A percentile compares a stretch with the other conserved stretches of the same genome.
Evolutionary conservation across 805 yeast genomes (phyloP).

Genomic region (Metschnikowia colocasiae): DNA sequence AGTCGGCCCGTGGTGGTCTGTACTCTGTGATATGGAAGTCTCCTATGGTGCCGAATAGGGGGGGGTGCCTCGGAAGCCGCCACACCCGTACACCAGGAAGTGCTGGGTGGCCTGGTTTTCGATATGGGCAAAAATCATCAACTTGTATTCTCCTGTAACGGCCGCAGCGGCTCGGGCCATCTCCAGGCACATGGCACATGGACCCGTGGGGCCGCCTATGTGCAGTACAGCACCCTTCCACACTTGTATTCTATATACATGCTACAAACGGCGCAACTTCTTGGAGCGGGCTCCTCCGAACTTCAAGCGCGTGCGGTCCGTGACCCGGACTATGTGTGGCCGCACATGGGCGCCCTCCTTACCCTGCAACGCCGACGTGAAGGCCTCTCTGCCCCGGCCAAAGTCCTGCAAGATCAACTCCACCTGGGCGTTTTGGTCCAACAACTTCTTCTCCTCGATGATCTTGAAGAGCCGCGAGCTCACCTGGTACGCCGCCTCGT

Average conservation of each 20-base stretch:
- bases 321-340: conserved; percentile 61
- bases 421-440: conserved; percentile 52
- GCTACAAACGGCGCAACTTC: conserved; percentile 67
- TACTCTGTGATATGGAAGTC: too few relatives aligned
- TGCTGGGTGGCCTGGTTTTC: too few relatives aligned
- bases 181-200: too few relatives aligned
- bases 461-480: conserved; percentile 65
- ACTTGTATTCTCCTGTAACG: too few relatives aligned
- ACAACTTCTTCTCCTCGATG: conserved; percentile 59
- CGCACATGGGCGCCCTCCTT: conserved; percentile 77
- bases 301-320: conserved; percentile 77
- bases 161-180: too few relatives aligned
- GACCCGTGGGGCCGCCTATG: too few relatives aligned
- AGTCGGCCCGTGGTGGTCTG: too few relatives aligned
- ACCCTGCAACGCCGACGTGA: conserved; percentile 77
- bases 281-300: conserved; percentile 93
- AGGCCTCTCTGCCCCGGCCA: conserved; percentile 89
- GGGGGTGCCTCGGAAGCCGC: too few relatives aligned
- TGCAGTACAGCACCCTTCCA: too few relatives aligned
- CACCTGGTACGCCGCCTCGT: conserved; percentile 89
- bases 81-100: too few relatives aligned
- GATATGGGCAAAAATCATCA: too few relatives aligned
- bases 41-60: too few relatives aligned
- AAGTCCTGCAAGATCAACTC: conserved; percentile 78
- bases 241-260: conserved; percentile 13